These are phyloP conservation scores for Botrytis pseudocinerea DNA, from an alignment of 2,329 filamentous ascomycete genomes.

Conservation along the genomic window DNA sequence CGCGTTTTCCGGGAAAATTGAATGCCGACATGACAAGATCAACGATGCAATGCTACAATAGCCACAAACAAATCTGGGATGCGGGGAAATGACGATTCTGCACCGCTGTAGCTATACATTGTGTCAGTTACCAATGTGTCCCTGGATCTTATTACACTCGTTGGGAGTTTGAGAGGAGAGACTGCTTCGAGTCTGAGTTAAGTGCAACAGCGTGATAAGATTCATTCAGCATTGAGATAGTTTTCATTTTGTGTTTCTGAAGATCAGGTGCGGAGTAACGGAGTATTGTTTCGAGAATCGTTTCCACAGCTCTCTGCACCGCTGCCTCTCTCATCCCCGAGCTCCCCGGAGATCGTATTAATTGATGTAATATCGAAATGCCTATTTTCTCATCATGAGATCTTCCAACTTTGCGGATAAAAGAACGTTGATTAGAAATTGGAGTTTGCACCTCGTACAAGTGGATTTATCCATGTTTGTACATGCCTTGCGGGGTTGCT, in stretches of 20 bases:
- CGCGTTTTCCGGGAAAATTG: not conserved
- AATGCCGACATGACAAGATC: slow-evolving; percentile 13
- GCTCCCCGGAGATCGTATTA: not conserved
- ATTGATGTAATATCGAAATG: not conserved
- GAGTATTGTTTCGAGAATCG: not conserved
- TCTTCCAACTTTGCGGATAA: slow-evolving; percentile 8
- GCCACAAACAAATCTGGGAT: not conserved
- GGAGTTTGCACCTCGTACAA: not conserved
- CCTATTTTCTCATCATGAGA: slow-evolving; percentile 4
- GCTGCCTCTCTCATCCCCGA: not conserved
- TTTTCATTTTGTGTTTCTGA: not conserved
- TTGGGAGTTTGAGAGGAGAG: not conserved
- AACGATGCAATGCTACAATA: not conserved
- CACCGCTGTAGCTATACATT: not conserved
- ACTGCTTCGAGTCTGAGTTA: not conserved
- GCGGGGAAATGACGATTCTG: not conserved
- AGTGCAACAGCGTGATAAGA: not conserved
- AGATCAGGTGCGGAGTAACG: not conserved
- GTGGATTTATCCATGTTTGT: slow-evolving; percentile 2
- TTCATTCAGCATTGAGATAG: slow-evolving; percentile 1
- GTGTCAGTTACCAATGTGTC: not conserved
- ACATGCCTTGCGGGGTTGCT: not conserved
- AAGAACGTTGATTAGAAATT: not conserved
- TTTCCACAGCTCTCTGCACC: not conserved
- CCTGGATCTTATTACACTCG: not conserved